Evolutionary conservation across 192 early-diverging fungal species (phyloP).

Genomic region (Diversispora epigaea): DNA sequence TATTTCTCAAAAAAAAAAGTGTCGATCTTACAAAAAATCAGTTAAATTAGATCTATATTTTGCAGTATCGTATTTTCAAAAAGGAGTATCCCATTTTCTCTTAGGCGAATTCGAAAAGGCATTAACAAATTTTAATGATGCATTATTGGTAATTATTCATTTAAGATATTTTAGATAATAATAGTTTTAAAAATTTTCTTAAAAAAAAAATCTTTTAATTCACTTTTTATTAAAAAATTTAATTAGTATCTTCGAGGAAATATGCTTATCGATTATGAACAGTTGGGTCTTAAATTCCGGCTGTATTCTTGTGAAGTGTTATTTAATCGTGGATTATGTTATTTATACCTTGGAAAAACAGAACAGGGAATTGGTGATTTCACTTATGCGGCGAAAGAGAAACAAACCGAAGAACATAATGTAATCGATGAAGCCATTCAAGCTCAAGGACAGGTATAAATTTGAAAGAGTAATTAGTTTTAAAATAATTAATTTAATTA

Average conservation of each 20-base stretch:
- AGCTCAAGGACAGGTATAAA: slow-evolving; percentile 45
- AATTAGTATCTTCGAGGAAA: slow-evolving; percentile 75
- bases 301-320: slow-evolving; percentile 85
- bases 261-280: slow-evolving; percentile 90
- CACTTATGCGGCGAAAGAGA: slow-evolving; percentile 60
- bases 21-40: slow-evolving; percentile 69
- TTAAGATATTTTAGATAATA: slow-evolving; percentile 10
- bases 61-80: slow-evolving; percentile 91
- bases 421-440: slow-evolving; percentile 65
- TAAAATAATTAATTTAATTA: not conserved
- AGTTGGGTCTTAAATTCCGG: slow-evolving; percentile 89
- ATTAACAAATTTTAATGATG: slow-evolving; percentile 76
- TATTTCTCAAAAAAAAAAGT: slow-evolving; percentile 55
- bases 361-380: slow-evolving; percentile 73
- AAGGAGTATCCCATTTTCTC: slow-evolving; percentile 81
- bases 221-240: slow-evolving; percentile 6
- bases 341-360: slow-evolving; percentile 71
- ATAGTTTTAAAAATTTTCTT: not conserved
- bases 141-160: slow-evolving; percentile 60
- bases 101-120: slow-evolving; percentile 68
- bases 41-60: slow-evolving; percentile 83
- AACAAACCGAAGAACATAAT: slow-evolving; percentile 67
- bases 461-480: too few relatives aligned
- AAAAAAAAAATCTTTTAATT: not conserved
- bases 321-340: slow-evolving; percentile 88